phyloP scores from a whole-genome alignment of 441 rosid species.

The Euphorbia schlechtendalii region DNA sequence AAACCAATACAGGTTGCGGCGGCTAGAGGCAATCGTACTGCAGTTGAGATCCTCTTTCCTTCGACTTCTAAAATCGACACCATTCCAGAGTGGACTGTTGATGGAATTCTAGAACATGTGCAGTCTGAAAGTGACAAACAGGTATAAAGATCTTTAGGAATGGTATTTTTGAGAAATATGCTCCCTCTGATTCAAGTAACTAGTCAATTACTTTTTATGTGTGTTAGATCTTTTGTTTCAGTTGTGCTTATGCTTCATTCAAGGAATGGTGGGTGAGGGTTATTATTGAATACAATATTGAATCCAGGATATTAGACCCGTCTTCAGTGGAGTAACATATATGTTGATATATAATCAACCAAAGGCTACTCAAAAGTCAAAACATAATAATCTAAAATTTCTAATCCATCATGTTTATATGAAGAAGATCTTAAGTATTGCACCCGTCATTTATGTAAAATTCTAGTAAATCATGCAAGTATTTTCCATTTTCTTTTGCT shows the following conservation, averaged over 20 bases:
- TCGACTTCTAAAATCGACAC: constrained; percentile 45
- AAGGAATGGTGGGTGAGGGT: neutral
- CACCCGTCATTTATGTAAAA: neutral
- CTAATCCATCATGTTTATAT: neutral
- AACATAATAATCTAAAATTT: neutral
- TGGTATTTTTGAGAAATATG: neutral
- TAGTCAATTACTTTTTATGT: constrained; percentile 1
- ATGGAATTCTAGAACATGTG: constrained; percentile 55
- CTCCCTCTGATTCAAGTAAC: neutral
- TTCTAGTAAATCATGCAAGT: neutral
- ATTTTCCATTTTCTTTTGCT: neutral
- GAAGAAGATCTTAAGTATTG: neutral
- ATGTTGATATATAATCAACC: neutral
- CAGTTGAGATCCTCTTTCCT: constrained; percentile 72
- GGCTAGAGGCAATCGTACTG: constrained; percentile 52
- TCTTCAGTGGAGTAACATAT: neutral
- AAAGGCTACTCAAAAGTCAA: neutral
- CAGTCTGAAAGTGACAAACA: constrained; percentile 45
- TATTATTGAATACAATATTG: neutral
- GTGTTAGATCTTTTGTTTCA: neutral
- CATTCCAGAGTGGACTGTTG: constrained; percentile 69
- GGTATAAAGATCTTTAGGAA: constrained; percentile 22
- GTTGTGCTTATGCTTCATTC: neutral
- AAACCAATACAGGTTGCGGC: constrained; percentile 86
- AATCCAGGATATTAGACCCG: neutral